A percentile compares a stretch with the other conserved stretches of the same genome.
Evolutionary conservation across 2,329 filamentous ascomycete species (phyloP).

Genomic region (Hyphodiscus sp.): DNA sequence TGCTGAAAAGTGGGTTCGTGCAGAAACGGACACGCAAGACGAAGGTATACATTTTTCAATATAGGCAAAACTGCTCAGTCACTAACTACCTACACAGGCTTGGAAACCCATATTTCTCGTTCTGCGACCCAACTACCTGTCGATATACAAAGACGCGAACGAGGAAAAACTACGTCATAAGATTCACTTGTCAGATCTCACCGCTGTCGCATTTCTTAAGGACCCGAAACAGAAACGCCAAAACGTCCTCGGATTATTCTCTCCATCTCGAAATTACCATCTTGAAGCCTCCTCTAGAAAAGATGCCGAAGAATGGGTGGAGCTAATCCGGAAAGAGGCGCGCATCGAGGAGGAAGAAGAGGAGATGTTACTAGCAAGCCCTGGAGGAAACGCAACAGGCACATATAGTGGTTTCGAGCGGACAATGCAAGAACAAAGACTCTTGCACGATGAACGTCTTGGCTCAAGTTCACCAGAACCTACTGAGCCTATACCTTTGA

Average conservation of each 20-base stretch:
- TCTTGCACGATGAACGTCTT: constrained; percentile 27
- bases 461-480: constrained; percentile 56
- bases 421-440: constrained; percentile 20
- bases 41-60: constrained; percentile 51
- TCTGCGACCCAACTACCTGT: constrained; percentile 81
- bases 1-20: constrained; percentile 82
- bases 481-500: constrained; percentile 29
- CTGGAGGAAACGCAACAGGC: constrained; percentile 36
- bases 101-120: constrained; percentile 92
- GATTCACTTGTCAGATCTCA: constrained; percentile 81
- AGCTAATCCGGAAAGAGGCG: constrained; percentile 70
- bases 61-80: neutral
- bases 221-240: constrained; percentile 82
- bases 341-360: constrained; percentile 85
- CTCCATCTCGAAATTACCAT: constrained; percentile 84
- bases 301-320: constrained; percentile 83
- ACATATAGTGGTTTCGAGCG: constrained; percentile 24
- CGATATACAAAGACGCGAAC: constrained; percentile 86
- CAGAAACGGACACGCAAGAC: constrained; percentile 89
- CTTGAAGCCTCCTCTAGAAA: constrained; percentile 68
- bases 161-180: constrained; percentile 87
- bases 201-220: constrained; percentile 80
- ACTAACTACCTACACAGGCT: constrained; percentile 43
- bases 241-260: constrained; percentile 89
- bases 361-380: constrained; percentile 69